Evolutionary conservation across 164 flowering plant species (phyloP), one percentile per base, ranked within the genome.

Genomic region (Buxus sempervirens): DNA sequence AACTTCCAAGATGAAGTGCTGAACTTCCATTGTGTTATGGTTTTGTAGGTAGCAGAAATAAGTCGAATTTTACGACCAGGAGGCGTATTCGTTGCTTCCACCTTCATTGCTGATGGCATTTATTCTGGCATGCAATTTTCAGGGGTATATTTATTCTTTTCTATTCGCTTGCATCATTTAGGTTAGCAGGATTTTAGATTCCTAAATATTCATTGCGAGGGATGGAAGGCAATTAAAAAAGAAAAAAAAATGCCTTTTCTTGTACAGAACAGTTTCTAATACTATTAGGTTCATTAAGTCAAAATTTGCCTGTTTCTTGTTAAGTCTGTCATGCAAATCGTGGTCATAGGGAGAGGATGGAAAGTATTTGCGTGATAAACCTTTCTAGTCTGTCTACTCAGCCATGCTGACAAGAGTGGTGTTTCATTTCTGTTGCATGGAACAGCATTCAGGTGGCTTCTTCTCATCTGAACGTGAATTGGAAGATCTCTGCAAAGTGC

Each of bases 61-160:
- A 86, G 96, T 74, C 83, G 98, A 69, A 85, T 90, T 63, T 70
- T 91, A 55, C 81, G 87, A 70, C 96, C 97, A 72, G 97, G 98
- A 72, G 98, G 97, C 51, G 85, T 90, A 21, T 88, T 94, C 82
- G 96, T 94, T 73, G 97, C 92, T n/a, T 85, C 95, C 20, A 94
- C 98, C 42, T 82, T 38, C 78, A 79, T 91, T 65, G 38, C 82
- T 0, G 98, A 91, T 80, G 89, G 84, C 21, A 77, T 83, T 65
- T 77, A 60, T 62, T 21, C 75, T n/a, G 57, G 77, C 16, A 15
- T 84, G n/a, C 95, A 93, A 22, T 56, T 83, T 63, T 65, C 79
- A 36, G 70, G 76, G 77, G 65, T 56, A 59, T 94, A 84, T 67
- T 4, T 26, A 16, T 32, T 32, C 7, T 26, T 65, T 65, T 55